These are phyloP conservation scores for Solanum chilense DNA, from an alignment of 257 asterid genomes.

Conservation along the genomic window DNA sequence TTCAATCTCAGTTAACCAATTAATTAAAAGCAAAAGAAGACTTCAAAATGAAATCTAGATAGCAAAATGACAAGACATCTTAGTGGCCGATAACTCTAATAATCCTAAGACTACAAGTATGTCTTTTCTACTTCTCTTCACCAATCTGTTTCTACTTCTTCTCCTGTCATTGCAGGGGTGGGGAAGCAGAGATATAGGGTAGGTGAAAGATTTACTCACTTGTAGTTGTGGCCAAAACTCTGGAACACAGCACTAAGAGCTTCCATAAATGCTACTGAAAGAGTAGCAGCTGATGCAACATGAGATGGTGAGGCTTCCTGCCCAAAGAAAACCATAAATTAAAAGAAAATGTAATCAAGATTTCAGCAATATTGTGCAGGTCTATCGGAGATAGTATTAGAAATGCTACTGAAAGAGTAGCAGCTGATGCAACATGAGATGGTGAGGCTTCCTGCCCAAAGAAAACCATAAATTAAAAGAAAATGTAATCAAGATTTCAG, in stretches of 20 bases:
- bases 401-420: no score
- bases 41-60: not conserved
- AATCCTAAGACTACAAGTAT: not conserved
- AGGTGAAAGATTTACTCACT: conserved; percentile 27
- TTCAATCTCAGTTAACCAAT: not conserved
- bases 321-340: not conserved
- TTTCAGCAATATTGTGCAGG: not conserved
- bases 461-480: not conserved
- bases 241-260: conserved; percentile 70
- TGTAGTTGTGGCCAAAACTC: conserved; percentile 60
- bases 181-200: not conserved
- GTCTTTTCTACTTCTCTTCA: not conserved
- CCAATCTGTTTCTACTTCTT: not conserved
- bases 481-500: not conserved
- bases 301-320: conserved; percentile 88
- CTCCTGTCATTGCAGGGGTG: not conserved
- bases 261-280: conserved; percentile 94
- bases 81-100: not conserved
- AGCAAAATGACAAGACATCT: not conserved
- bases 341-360: not conserved
- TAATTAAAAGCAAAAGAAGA: not conserved
- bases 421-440: no score
- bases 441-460: no score
- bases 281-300: conserved; percentile 95
- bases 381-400: not conserved